Evolutionary conservation across 305 asterid genomes (phyloP).

Genomic region (Vinca major): DNA sequence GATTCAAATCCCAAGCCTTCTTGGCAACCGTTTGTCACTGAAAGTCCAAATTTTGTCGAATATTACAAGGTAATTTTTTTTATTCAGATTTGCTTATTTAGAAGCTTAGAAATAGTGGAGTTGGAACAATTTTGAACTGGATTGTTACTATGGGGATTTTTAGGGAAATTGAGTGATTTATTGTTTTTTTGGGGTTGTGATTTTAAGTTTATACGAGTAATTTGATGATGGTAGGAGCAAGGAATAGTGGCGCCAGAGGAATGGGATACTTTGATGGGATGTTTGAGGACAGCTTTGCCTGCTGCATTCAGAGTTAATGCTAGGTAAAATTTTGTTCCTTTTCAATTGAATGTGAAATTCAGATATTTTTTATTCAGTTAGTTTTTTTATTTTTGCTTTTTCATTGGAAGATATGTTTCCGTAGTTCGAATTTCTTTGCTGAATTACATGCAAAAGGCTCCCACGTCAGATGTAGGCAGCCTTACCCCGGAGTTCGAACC

Average conservation of each 20-base stretch:
- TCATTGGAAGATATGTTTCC: neutral
- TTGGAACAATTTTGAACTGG: neutral
- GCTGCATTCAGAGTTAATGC: slow-evolving; percentile 63
- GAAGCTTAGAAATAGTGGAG: neutral
- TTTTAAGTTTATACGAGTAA: too few relatives aligned
- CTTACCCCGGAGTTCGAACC: too few relatives aligned
- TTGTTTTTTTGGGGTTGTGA: neutral
- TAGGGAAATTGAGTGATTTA: neutral
- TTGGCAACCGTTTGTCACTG: slow-evolving; percentile 73
- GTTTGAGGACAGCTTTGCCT: slow-evolving; percentile 67
- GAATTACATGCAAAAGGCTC: too few relatives aligned
- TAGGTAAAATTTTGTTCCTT: slow-evolving; percentile 27
- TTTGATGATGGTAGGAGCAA: slow-evolving; percentile 43
- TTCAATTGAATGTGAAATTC: neutral
- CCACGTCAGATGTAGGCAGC: too few relatives aligned
- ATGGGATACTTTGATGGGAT: slow-evolving; percentile 74
- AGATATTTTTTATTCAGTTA: neutral
- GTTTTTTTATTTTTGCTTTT: neutral
- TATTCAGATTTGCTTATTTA: neutral
- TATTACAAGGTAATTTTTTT: slow-evolving; percentile 53
- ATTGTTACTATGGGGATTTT: neutral
- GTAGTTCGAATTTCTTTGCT: neutral
- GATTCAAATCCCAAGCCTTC: slow-evolving; percentile 17
- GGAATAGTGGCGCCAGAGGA: slow-evolving; percentile 65
- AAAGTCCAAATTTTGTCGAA: slow-evolving; percentile 67